Evolutionary conservation across 2,329 filamentous ascomycete genomes (phyloP), one percentile per base, ranked within the genome.

Genomic region (Aureobasidium leucospermi): DNA sequence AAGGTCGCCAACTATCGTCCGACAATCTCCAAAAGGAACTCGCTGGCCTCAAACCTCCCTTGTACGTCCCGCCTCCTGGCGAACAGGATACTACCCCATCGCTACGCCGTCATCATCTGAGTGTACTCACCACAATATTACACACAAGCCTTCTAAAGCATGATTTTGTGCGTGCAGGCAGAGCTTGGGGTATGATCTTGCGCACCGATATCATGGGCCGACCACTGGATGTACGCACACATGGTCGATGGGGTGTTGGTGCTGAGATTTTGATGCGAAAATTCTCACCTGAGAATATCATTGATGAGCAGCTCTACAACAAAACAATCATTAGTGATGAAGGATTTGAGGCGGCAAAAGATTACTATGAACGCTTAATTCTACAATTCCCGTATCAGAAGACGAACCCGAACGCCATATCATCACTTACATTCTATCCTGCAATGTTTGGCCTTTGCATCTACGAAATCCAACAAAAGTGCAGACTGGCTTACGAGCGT

Each of bases 381-480:
- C 79, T 90, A 65, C 86, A 90, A 68, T 82, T 92, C 71, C 86
- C 90, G 6, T 86, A 87, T 76, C 83, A 85, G 66, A 79, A 83
- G 66, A 77, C 78, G 61, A 78, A 80, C 5, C 84, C 85, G 0
- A 74, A 82, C 53, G 74, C 78, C 3, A 74, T 86, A 43, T 87
- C 84, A 64, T 85, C 89, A 10, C 69, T 88, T 39, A 85, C 90
- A 62, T 96, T 96, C 70, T 92, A 90, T 74, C 85, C 89, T 13
- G 87, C 88, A 13, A 82, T 96, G 75, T 86, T 93, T 65, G 85
- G 85, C 51, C 82, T 90, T 47, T 93, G 94, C 82, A 81, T 96
- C 55, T 92, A 90, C 70, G 84, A 88, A 62, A 78, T 85, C 1
- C 83, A 89, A 67, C 78, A 83, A 48, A 71, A 68, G 61, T 73